A percentile compares a stretch with the other conserved stretches of the same genome.
phyloP scores from a whole-genome alignment of 2,329 filamentous ascomycete genomes.

The Talaromyces sp. region DNA sequence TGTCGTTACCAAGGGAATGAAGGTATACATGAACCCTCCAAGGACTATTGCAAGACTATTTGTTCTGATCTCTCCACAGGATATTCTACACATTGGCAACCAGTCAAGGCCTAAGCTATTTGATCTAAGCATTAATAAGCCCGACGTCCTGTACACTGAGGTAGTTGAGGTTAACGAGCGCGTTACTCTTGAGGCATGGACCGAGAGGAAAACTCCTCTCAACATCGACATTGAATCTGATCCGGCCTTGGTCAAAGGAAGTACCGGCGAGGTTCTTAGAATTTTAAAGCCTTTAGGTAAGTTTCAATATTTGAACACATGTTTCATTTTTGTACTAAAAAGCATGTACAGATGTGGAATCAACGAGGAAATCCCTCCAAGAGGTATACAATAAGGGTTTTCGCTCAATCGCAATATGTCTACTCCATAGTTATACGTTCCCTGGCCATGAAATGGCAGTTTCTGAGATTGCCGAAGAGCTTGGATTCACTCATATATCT shows the following conservation, averaged over 20 bases:
- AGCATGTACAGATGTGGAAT: not conserved
- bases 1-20: conserved; percentile 68
- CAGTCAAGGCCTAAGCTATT: conserved; percentile 87
- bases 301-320: not conserved
- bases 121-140: conserved; percentile 77
- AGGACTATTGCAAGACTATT: not conserved
- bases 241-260: conserved; percentile 53
- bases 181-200: conserved; percentile 62
- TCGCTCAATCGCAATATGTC: not conserved
- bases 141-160: conserved; percentile 74
- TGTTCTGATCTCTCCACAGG: conserved; percentile 54
- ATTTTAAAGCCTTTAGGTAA: not conserved
- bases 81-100: conserved; percentile 83
- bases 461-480: conserved; percentile 68
- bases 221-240: conserved; percentile 70
- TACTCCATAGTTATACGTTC: conserved; percentile 44
- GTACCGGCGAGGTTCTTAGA: conserved; percentile 57
- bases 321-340: too few species aligned
- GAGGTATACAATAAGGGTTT: not conserved
- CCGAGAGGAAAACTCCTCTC: conserved; percentile 17
- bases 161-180: conserved; percentile 86
- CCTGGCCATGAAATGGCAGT: conserved; percentile 76
- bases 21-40: not conserved
- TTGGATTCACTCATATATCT: conserved; percentile 70
- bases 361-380: not conserved